phyloP scores from a whole-genome alignment of 768 basidiomycete genomes.

The Termitomyces sp. region DNA sequence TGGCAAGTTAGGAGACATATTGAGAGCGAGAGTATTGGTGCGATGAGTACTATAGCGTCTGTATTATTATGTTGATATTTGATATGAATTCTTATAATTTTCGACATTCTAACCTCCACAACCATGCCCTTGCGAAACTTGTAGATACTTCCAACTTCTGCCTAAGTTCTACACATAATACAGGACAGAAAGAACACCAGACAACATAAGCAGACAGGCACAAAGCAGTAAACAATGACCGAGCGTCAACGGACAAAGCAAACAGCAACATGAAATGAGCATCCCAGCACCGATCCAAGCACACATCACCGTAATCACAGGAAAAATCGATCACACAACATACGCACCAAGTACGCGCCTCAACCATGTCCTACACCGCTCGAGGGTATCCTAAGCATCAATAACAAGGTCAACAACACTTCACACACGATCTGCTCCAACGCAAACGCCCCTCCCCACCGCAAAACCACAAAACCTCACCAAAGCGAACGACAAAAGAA shows the following conservation, averaged over 20 bases:
- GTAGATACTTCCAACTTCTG: too few relatives aligned
- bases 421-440: neutral
- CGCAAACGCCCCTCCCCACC: neutral
- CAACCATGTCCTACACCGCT: slow-evolving; percentile 11
- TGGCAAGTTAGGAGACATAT: neutral
- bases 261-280: neutral
- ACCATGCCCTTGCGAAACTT: too few relatives aligned
- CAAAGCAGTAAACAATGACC: neutral
- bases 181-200: too few relatives aligned
- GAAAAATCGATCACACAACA: neutral
- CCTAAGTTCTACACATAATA: too few relatives aligned
- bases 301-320: neutral
- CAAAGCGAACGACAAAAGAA: neutral
- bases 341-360: neutral
- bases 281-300: neutral
- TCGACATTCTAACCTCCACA: too few relatives aligned
- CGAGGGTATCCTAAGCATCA: slow-evolving; percentile 5
- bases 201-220: too few relatives aligned
- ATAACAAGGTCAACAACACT: neutral
- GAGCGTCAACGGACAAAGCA: neutral
- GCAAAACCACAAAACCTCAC: neutral
- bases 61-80: neutral
- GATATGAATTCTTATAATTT: neutral
- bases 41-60: neutral
- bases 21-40: neutral